phyloP scores from a whole-genome alignment of 805 yeast genomes.

The Ogataea paraovalis region DNA sequence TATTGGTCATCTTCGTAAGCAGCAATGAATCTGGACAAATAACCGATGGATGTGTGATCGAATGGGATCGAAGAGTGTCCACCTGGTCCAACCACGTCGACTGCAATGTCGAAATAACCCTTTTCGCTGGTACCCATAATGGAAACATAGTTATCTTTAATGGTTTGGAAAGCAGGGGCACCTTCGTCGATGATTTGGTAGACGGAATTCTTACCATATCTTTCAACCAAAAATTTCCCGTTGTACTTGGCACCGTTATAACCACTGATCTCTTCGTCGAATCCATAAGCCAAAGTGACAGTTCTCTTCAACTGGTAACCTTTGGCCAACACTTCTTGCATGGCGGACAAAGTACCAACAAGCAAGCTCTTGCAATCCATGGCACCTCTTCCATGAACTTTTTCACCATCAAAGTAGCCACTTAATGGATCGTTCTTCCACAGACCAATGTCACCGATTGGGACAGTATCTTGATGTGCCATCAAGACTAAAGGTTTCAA shows the following conservation, averaged over 20 bases:
- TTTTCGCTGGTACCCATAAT: slow-evolving; percentile 58
- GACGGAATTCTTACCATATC: slow-evolving; percentile 55
- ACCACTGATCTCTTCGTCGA: slow-evolving; percentile 74
- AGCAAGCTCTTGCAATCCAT: slow-evolving; percentile 68
- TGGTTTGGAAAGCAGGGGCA: slow-evolving; percentile 34
- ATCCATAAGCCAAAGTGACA: slow-evolving; percentile 61
- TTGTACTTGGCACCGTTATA: slow-evolving; percentile 52
- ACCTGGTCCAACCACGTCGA: slow-evolving; percentile 58
- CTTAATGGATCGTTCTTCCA: slow-evolving; percentile 68
- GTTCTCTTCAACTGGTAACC: slow-evolving; percentile 61
- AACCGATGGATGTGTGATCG: slow-evolving; percentile 71
- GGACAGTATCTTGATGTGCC: slow-evolving; percentile 79
- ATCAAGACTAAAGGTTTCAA: slow-evolving; percentile 62
- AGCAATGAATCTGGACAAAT: slow-evolving; percentile 52
- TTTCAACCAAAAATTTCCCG: slow-evolving; percentile 41
- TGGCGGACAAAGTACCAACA: slow-evolving; percentile 58
- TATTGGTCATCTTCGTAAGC: slow-evolving; percentile 54
- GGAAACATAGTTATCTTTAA: slow-evolving; percentile 47
- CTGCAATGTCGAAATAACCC: slow-evolving; percentile 42
- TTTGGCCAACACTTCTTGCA: slow-evolving; percentile 48
- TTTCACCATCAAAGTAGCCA: slow-evolving; percentile 59
- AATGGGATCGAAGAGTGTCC: slow-evolving; percentile 85
- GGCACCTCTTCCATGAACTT: slow-evolving; percentile 71
- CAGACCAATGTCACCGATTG: slow-evolving; percentile 59
- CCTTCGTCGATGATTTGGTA: slow-evolving; percentile 73